Conservation (phyloP, 176 grass and related monocot genomes). For the Lolium perenne region DNA sequence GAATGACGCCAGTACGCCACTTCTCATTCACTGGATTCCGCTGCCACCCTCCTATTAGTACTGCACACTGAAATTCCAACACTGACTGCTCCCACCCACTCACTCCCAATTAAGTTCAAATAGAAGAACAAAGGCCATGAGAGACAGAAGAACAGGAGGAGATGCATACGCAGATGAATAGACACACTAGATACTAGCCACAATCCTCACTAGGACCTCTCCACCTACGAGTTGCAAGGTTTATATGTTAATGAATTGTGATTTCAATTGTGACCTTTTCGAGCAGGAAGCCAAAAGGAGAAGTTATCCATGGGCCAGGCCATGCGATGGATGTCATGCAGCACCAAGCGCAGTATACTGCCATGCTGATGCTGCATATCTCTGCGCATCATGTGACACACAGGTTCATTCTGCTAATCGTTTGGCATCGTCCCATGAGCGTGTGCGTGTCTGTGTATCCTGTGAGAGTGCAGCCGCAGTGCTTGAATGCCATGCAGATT, state of each 20-base stretch:
- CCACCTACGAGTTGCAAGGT: constrained; percentile 13
- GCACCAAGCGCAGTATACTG: constrained; percentile 72
- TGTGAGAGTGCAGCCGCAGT: constrained; percentile 59
- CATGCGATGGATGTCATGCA: constrained; percentile 58
- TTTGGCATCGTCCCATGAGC: constrained; percentile 67
- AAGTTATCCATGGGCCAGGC: constrained; percentile 46
- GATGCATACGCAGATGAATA: background rate
- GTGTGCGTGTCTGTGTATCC: constrained; percentile 67
- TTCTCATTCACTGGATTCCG: constrained; percentile 26
- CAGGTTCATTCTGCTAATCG: constrained; percentile 66
- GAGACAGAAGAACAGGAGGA: constrained; percentile 39
- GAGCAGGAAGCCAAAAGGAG: constrained; percentile 34
- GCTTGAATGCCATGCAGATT: constrained; percentile 64
- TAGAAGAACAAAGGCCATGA: background rate
- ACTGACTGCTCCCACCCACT: background rate
- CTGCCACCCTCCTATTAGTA: constrained; percentile 32
- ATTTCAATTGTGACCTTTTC: constrained; percentile 26
- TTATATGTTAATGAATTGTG: constrained; percentile 52
- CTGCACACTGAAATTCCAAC: constrained; percentile 6
- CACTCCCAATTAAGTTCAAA: constrained; percentile 6
- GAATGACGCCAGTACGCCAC: background rate
- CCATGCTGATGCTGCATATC: constrained; percentile 71
- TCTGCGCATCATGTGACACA: constrained; percentile 69
- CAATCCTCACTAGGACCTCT: background rate
- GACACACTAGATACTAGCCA: constrained; percentile 16